A percentile compares a stretch with the other conserved stretches of the same genome.
Conservation (phyloP, 176 grass and related monocot species). For the Pharus latifolius region DNA sequence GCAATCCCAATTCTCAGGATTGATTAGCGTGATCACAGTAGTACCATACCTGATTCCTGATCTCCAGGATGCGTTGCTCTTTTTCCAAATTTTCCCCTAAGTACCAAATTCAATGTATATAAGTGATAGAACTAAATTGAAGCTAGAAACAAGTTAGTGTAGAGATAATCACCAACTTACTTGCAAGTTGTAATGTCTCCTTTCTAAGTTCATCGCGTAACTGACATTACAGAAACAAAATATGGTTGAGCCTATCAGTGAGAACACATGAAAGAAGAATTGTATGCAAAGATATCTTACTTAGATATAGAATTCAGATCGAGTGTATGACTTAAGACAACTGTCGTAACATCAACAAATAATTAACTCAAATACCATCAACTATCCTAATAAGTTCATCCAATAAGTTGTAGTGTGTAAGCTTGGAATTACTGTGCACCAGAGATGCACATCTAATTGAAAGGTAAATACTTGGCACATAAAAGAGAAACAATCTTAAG, state of each 20-base stretch:
- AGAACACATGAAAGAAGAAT: background rate
- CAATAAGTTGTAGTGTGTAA: too few relatives aligned
- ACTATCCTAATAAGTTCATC: too few relatives aligned
- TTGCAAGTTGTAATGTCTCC: conserved; percentile 85
- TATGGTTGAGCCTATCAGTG: background rate
- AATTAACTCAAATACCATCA: too few relatives aligned
- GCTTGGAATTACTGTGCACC: too few relatives aligned
- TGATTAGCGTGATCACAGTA: background rate
- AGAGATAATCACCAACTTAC: conserved; percentile 43
- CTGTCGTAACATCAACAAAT: too few relatives aligned
- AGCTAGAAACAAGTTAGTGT: conserved; percentile 2
- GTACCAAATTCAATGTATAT: too few relatives aligned
- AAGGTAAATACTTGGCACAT: too few relatives aligned
- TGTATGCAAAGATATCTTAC: background rate
- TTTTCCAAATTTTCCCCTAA: conserved; percentile 87
- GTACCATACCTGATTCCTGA: conserved; percentile 69
- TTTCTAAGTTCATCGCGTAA: conserved; percentile 77
- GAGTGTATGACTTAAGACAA: too few relatives aligned
- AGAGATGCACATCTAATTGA: too few relatives aligned
- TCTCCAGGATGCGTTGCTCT: conserved; percentile 78
- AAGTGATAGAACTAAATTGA: too few relatives aligned
- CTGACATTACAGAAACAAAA: conserved; percentile 31
- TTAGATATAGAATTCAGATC: too few relatives aligned
- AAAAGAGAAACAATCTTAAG: too few relatives aligned
- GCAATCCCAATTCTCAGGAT: background rate